Evolutionary conservation across 805 yeast genomes (phyloP).

Genomic region (Saturnispora silvae): DNA sequence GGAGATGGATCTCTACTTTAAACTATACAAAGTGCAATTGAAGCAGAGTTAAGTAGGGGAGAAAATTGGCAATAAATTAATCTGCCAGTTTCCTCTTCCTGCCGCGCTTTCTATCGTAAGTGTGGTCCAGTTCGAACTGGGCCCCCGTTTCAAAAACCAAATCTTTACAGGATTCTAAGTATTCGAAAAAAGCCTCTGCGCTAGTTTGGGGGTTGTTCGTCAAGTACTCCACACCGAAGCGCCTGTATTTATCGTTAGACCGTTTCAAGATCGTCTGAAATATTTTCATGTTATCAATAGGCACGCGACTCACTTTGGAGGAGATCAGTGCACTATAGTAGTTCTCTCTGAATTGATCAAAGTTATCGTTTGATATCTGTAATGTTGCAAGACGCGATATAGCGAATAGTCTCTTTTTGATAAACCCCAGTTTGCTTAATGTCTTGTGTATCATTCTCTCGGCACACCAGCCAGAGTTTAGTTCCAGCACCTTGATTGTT

Average conservation of each 20-base stretch:
- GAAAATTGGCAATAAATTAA: no score
- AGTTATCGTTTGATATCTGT: constrained; percentile 4
- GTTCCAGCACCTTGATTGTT: not conserved
- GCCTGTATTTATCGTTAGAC: constrained; percentile 1
- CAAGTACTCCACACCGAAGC: constrained; percentile 1
- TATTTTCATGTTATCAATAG: constrained; percentile 1
- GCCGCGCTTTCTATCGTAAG: no score
- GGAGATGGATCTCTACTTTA: no score
- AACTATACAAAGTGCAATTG: no score
- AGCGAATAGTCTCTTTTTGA: not conserved
- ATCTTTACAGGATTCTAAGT: constrained; percentile 2
- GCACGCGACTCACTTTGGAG: not conserved
- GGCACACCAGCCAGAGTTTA: not conserved
- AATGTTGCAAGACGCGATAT: constrained; percentile 1
- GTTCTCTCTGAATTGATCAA: constrained; percentile 1
- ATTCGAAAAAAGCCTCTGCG: constrained; percentile 1
- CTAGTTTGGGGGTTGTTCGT: constrained; percentile 1
- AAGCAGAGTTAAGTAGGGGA: no score
- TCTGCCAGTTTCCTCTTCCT: no score
- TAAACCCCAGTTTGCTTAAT: constrained; percentile 1
- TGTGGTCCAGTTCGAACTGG: constrained; percentile 3
- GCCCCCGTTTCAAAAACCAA: constrained; percentile 5
- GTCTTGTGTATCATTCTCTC: constrained; percentile 4
- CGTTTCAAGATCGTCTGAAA: constrained; percentile 5
- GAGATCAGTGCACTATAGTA: not conserved